Percentiles rank a stretch among this genome's conserved stretches.
Conservation (phyloP, 108 stramenopile species). For the Nitzschia palea region DNA sequence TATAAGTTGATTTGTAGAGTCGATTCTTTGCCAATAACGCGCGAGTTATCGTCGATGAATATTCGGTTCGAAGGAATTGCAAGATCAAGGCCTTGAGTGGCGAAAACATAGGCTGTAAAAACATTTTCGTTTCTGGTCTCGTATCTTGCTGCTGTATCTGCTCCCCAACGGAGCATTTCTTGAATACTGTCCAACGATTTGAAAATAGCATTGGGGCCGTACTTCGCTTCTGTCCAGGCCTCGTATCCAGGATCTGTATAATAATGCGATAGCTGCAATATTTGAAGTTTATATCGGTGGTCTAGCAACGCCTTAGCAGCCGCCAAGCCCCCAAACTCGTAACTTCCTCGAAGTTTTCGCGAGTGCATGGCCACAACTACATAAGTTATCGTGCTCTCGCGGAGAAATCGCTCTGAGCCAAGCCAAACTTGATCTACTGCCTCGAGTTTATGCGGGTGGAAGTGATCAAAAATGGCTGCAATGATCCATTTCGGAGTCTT, state of each 20-base stretch:
- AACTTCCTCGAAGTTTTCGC: conserved; percentile 12
- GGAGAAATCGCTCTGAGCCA: conserved; percentile 11
- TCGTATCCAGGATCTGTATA: conserved; percentile 10
- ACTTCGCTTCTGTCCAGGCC: conserved; percentile 8
- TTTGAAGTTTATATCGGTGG: conserved; percentile 48
- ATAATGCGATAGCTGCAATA: conserved; percentile 37
- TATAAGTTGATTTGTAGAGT: conserved; percentile 15
- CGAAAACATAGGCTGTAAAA: conserved; percentile 42
- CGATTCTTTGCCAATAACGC: conserved; percentile 5
- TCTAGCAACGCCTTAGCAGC: conserved; percentile 34
- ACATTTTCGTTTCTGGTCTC: conserved; percentile 1
- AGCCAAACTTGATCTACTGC: conserved; percentile 2
- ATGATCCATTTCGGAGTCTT: conserved; percentile 27
- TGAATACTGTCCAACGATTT: conserved; percentile 18
- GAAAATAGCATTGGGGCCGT: conserved; percentile 45
- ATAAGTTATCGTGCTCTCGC: conserved; percentile 27
- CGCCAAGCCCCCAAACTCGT: conserved; percentile 18
- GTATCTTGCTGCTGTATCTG: conserved; percentile 6
- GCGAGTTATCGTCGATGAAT: not conserved
- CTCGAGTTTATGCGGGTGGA: not conserved
- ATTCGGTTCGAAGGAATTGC: conserved; percentile 46
- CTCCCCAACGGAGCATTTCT: conserved; percentile 25
- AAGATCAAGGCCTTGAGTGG: conserved; percentile 65
- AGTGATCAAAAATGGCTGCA: conserved; percentile 28
- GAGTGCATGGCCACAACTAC: conserved; percentile 26